These are phyloP conservation scores for Lolium multiflorum DNA, from an alignment of 176 grass and related monocot species.

Conservation along the genomic window DNA sequence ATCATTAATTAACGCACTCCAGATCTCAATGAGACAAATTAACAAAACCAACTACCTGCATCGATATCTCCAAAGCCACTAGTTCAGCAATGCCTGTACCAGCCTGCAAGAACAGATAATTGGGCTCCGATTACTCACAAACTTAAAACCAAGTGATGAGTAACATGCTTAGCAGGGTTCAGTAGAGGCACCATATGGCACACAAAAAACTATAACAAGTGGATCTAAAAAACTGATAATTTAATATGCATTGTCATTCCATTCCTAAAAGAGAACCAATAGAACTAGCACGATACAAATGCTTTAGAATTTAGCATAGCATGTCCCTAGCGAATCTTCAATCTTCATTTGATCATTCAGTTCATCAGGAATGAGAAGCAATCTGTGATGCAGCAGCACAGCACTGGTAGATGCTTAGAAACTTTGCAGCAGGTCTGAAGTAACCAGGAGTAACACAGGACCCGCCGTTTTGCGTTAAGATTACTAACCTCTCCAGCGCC, in stretches of 20 bases:
- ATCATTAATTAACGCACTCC: slow-evolving; percentile 15
- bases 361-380: not conserved
- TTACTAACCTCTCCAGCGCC: slow-evolving; percentile 87
- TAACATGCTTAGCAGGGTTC: not conserved
- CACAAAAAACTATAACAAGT: not conserved
- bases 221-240: not conserved
- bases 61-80: slow-evolving; percentile 82
- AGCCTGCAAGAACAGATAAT: slow-evolving; percentile 68
- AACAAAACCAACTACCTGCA: slow-evolving; percentile 33
- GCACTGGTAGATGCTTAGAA: not conserved
- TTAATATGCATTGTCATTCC: not conserved
- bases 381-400: not conserved
- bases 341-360: not conserved
- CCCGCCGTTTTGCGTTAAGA: not conserved
- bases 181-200: not conserved
- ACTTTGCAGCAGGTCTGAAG: not conserved
- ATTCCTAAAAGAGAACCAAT: slow-evolving; percentile 7
- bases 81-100: slow-evolving; percentile 96
- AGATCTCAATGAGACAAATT: not conserved
- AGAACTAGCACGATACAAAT: not conserved
- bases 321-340: not conserved
- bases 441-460: not conserved
- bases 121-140: not conserved
- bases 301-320: not conserved
- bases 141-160: not conserved